Percentiles rank a stretch among this genome's conserved stretches.
phyloP scores from a whole-genome alignment of 306 rosid species.

The Vigna angularis region DNA sequence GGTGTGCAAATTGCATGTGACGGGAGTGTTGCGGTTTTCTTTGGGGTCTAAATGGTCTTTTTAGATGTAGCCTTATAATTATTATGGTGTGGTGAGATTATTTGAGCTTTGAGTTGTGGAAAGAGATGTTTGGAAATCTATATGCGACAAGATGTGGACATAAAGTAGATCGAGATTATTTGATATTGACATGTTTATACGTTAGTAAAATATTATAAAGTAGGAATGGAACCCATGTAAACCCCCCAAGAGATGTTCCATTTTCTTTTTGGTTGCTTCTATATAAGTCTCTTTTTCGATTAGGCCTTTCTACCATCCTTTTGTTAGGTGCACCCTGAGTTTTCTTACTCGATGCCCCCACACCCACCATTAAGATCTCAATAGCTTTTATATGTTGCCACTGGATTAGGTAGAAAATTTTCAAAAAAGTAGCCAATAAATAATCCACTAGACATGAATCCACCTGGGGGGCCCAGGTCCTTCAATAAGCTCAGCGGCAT shows the following conservation, averaged over 20 bases:
- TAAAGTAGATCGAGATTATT: conserved; percentile 60
- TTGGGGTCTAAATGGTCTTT: conserved; percentile 32
- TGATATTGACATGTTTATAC: conserved; percentile 51
- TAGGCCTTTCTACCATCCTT: conserved; percentile 1
- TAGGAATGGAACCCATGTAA: conserved; percentile 43
- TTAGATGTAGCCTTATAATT: conserved; percentile 36
- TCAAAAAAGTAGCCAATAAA: conserved; percentile 32
- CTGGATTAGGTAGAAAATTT: conserved; percentile 9
- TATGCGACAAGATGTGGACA: conserved; percentile 61
- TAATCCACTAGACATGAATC: conserved; percentile 7
- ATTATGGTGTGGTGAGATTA: conserved; percentile 34
- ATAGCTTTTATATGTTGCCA: background rate
- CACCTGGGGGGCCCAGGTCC: conserved; percentile 33
- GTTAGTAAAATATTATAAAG: conserved; percentile 18
- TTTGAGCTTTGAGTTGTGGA: conserved; percentile 45
- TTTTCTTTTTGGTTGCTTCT: conserved; percentile 52
- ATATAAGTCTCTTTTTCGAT: background rate
- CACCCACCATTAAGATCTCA: background rate
- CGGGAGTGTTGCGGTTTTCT: background rate
- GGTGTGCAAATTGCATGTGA: conserved; percentile 40
- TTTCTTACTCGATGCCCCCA: conserved; percentile 35
- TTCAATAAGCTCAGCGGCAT: conserved; percentile 35
- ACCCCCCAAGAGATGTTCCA: conserved; percentile 19
- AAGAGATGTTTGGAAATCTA: conserved; percentile 50
- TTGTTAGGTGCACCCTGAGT: conserved; percentile 14